phyloP scores from a whole-genome alignment of 208 protist species.

The Leishmania gerbilli region DNA sequence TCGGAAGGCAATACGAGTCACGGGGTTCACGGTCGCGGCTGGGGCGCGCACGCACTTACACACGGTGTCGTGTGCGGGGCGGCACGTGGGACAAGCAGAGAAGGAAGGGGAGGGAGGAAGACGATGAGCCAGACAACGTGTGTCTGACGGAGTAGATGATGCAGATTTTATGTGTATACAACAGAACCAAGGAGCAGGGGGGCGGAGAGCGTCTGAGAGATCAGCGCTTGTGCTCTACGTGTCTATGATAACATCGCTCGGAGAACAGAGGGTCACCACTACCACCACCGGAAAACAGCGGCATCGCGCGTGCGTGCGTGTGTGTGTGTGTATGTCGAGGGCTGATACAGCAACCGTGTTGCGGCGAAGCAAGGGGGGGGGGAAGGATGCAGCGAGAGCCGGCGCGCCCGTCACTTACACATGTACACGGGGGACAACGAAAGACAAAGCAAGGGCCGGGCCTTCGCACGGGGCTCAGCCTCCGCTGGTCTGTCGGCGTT shows the following conservation, averaged over 20 bases:
- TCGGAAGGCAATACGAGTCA: too few relatives aligned
- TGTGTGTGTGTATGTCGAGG: background rate
- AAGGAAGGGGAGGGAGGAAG: background rate
- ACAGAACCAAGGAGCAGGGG: background rate
- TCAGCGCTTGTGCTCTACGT: background rate
- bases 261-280: too few relatives aligned
- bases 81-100: background rate
- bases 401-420: background rate
- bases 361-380: background rate
- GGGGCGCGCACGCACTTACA: background rate
- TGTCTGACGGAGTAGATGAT: background rate
- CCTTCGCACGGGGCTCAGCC: background rate
- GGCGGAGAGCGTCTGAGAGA: background rate
- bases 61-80: background rate
- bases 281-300: background rate
- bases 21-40: too few relatives aligned
- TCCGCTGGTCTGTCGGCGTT: background rate
- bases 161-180: too few relatives aligned
- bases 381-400: background rate
- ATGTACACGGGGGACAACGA: background rate
- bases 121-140: background rate
- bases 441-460: background rate
- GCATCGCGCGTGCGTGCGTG: background rate
- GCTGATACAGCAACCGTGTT: background rate
- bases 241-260: background rate